phyloP scores from a whole-genome alignment of 352 stramenopile species.

The Thraustochytrium striatum region DNA sequence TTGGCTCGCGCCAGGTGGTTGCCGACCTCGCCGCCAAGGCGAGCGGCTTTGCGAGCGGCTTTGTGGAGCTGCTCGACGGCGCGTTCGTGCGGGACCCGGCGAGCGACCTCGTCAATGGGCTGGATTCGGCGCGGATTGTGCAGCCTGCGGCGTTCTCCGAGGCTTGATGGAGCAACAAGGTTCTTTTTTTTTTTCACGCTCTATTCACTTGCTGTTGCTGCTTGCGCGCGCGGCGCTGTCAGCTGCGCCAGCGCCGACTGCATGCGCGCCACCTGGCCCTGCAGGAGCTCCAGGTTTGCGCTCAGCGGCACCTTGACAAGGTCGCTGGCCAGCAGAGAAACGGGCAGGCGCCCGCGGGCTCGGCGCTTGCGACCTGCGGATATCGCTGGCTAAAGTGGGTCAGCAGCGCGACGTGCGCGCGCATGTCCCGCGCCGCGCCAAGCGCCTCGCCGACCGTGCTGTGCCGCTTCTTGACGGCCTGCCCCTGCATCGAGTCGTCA shows the following conservation, averaged over 20 bases:
- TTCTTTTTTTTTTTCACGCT: too few relatives aligned
- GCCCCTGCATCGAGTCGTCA: constrained; percentile 81
- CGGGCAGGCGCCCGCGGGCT: background rate
- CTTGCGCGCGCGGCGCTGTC: background rate
- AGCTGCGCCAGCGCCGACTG: background rate
- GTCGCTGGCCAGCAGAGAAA: background rate
- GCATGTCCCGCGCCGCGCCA: constrained; percentile 69
- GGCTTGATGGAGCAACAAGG: too few relatives aligned
- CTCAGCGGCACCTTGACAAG: too few relatives aligned
- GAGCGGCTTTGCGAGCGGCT: background rate
- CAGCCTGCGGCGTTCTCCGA: too few relatives aligned
- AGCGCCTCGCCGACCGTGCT: constrained; percentile 88
- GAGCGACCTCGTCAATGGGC: background rate
- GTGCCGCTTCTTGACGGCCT: constrained; percentile 89
- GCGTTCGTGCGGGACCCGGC: constrained; percentile 22
- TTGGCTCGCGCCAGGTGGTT: constrained; percentile 8
- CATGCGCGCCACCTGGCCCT: background rate
- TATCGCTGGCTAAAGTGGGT: constrained; percentile 92
- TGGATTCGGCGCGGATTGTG: background rate
- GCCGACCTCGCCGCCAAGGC: background rate
- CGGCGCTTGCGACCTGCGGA: constrained; percentile 50
- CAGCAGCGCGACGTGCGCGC: constrained; percentile 77
- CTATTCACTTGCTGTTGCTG: too few relatives aligned
- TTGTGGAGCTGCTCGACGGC: background rate
- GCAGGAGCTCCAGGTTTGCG: too few relatives aligned